phyloP scores from a whole-genome alignment of 345 rosid genomes.

The Hypericum androsaemum region DNA sequence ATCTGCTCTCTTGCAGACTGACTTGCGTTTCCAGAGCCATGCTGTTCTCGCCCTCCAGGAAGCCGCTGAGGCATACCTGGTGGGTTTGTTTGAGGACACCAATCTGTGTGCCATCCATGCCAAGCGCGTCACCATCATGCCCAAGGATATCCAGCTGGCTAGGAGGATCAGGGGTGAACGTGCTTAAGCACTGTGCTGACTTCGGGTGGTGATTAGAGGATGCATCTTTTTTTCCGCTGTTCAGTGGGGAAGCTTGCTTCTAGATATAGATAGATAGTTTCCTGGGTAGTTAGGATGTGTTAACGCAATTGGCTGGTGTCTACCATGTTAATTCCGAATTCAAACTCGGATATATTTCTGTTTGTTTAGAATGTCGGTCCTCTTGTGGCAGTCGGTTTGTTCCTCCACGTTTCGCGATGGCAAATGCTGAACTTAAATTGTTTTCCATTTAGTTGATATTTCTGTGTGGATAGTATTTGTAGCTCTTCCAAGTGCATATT shows the following conservation, averaged over 20 bases:
- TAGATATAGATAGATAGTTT: neutral
- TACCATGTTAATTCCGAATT: neutral
- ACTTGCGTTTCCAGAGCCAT: slow-evolving; percentile 4
- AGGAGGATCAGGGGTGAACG: slow-evolving; percentile 11
- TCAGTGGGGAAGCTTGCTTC: neutral
- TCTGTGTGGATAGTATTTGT: too few relatives aligned
- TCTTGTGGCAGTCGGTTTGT: too few relatives aligned
- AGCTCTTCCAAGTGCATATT: too few relatives aligned
- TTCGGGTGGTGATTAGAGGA: too few relatives aligned
- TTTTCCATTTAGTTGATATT: too few relatives aligned
- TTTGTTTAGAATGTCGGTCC: neutral
- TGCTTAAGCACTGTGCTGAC: too few relatives aligned
- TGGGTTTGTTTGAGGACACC: slow-evolving; percentile 2
- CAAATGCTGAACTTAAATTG: too few relatives aligned
- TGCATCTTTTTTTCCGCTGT: neutral
- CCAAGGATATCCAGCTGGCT: slow-evolving; percentile 3
- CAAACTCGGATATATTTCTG: neutral
- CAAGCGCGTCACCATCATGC: slow-evolving; percentile 3
- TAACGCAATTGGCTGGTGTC: neutral
- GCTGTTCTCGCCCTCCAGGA: neutral
- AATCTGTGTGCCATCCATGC: slow-evolving; percentile 4
- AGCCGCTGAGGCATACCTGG: slow-evolving; percentile 2
- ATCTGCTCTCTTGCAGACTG: neutral
- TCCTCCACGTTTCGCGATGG: too few relatives aligned
- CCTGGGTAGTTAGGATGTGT: neutral